phyloP scores from a whole-genome alignment of 169 alveolate species.

The Cyclospora cayetanensis region DNA sequence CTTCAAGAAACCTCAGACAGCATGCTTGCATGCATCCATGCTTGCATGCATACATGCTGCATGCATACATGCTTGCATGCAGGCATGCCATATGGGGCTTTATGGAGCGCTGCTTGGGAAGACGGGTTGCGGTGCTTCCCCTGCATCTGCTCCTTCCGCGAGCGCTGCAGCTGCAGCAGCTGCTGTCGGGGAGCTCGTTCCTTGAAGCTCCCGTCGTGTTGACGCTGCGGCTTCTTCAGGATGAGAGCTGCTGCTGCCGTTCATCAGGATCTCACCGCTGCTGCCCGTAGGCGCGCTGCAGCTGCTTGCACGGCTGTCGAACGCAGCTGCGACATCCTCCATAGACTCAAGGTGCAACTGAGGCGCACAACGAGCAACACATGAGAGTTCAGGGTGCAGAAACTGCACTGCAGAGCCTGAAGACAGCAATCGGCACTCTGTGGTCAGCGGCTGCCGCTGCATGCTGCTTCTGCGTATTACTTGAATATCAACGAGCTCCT shows the following conservation, averaged over 20 bases:
- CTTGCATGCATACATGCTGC: too few species aligned
- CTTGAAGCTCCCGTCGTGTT: too few species aligned
- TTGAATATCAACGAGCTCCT: constrained; percentile 15
- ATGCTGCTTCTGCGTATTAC: background rate
- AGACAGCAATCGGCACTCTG: background rate
- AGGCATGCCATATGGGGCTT: too few species aligned
- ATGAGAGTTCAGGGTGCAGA: background rate
- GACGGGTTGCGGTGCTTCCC: background rate
- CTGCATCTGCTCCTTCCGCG: background rate
- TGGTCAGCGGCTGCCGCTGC: background rate
- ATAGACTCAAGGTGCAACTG: background rate
- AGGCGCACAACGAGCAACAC: background rate
- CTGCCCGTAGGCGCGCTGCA: too few species aligned
- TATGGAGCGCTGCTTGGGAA: background rate
- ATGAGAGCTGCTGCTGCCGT: too few species aligned
- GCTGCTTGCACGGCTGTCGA: background rate
- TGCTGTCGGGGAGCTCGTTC: too few species aligned
- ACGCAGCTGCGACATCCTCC: constrained; percentile 7
- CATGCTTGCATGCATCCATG: too few species aligned
- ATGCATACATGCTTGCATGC: too few species aligned
- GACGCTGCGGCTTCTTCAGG: too few species aligned
- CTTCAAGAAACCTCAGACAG: too few species aligned
- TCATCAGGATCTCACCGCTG: too few species aligned
- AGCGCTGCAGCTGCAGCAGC: background rate
- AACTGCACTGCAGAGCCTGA: background rate